phyloP scores from a whole-genome alignment of 2,329 filamentous ascomycete genomes.

The Lecanicillium sp. region DNA sequence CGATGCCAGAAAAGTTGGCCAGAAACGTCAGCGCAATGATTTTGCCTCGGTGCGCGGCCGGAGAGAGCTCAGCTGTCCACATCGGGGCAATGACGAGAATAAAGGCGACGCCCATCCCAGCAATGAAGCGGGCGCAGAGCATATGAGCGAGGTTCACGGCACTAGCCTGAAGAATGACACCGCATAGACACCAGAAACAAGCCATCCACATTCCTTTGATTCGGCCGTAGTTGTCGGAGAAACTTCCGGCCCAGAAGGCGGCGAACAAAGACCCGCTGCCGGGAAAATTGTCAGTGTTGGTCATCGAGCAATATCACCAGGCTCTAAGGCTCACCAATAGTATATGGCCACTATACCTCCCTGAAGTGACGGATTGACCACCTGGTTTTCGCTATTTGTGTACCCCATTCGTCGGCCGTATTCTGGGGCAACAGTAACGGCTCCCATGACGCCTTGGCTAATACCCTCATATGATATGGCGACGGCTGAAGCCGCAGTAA shows the following conservation, averaged over 20 bases:
- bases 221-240: slow-evolving; percentile 30
- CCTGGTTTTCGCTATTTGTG: no score
- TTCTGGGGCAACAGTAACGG: slow-evolving; percentile 32
- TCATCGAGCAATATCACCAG: slow-evolving; percentile 38
- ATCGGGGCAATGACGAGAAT: slow-evolving; percentile 40
- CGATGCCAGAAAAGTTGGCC: slow-evolving; percentile 42
- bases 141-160: slow-evolving; percentile 37
- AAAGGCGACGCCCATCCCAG: slow-evolving; percentile 43
- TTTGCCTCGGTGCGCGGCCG: slow-evolving; percentile 18
- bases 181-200: slow-evolving; percentile 34
- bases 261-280: slow-evolving; percentile 22
- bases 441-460: slow-evolving; percentile 44
- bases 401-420: no score
- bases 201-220: slow-evolving; percentile 28
- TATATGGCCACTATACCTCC: slow-evolving; percentile 42
- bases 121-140: slow-evolving; percentile 37
- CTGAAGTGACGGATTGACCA: slow-evolving; percentile 32
- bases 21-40: slow-evolving; percentile 40
- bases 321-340: slow-evolving; percentile 30
- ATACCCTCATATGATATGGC: slow-evolving; percentile 18
- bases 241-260: slow-evolving; percentile 12
- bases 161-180: slow-evolving; percentile 38
- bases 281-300: no score
- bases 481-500: slow-evolving; percentile 9
- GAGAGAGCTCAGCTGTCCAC: slow-evolving; percentile 38